These are phyloP conservation scores for Hygrophorus pudorinus DNA, from an alignment of 768 basidiomycete species.

Conservation along the genomic window DNA sequence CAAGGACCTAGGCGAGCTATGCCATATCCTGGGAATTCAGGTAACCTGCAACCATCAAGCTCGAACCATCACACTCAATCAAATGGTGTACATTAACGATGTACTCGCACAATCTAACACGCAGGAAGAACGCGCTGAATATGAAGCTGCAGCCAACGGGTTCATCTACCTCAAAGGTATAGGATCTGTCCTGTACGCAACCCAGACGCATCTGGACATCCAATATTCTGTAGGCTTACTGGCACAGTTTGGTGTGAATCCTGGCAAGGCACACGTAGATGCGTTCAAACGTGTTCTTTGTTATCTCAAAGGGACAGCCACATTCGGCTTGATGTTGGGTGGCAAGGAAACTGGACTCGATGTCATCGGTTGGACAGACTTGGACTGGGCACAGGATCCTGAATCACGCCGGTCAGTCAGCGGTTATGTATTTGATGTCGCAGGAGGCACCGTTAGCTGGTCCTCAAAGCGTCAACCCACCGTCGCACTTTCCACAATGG, in stretches of 20 bases:
- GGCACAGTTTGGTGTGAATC: constrained; percentile 15
- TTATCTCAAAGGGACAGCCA: constrained; percentile 18
- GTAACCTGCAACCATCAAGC: constrained; percentile 9
- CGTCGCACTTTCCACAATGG: constrained; percentile 20
- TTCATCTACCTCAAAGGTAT: constrained; percentile 17
- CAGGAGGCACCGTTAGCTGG: constrained; percentile 21
- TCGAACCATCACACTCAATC: constrained; percentile 19
- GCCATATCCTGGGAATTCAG: constrained; percentile 16
- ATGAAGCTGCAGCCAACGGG: background rate
- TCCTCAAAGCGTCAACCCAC: constrained; percentile 21
- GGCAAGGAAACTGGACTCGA: constrained; percentile 2
- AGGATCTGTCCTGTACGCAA: constrained; percentile 20
- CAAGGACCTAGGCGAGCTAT: constrained; percentile 2
- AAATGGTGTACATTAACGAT: constrained; percentile 16
- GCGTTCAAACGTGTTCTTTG: constrained; percentile 17
- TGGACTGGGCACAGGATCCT: constrained; percentile 15
- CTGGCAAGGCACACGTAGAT: constrained; percentile 15
- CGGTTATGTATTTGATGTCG: constrained; percentile 19
- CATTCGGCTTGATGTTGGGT: constrained; percentile 11
- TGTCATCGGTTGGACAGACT: constrained; percentile 11
- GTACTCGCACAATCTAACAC: constrained; percentile 11
- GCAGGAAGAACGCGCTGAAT: background rate
- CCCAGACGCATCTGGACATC: constrained; percentile 20
- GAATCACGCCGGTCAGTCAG: constrained; percentile 17
- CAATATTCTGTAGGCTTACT: constrained; percentile 16